Evolutionary conservation across 2,329 filamentous ascomycete genomes (phyloP).

Genomic region (Gyromitra esculenta): DNA sequence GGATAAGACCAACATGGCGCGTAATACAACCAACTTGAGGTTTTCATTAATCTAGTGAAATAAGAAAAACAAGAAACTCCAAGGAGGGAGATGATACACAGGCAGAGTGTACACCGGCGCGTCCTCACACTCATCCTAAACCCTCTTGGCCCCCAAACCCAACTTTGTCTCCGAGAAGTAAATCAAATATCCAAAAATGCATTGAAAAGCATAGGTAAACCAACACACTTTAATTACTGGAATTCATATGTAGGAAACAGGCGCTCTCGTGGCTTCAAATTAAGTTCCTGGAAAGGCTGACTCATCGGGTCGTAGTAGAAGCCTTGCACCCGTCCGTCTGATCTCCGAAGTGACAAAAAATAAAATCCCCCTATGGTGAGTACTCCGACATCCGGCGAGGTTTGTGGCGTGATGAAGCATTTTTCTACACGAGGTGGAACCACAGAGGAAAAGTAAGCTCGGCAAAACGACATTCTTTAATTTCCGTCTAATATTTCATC

Average conservation of each 20-base stretch:
- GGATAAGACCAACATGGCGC: neutral
- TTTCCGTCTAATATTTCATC: constrained; percentile 1
- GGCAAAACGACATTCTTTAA: constrained; percentile 24
- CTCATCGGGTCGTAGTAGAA: constrained; percentile 68
- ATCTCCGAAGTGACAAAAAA: constrained; percentile 64
- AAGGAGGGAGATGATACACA: constrained; percentile 6
- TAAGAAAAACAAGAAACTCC: neutral
- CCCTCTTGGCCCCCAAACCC: neutral
- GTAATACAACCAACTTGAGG: neutral
- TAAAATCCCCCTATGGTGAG: constrained; percentile 67
- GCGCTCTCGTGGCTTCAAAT: constrained; percentile 60
- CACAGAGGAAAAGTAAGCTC: constrained; percentile 43
- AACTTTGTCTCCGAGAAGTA: neutral
- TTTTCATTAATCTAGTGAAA: neutral
- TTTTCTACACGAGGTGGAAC: constrained; percentile 55
- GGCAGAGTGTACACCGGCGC: neutral
- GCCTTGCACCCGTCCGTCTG: constrained; percentile 64
- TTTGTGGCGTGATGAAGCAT: constrained; percentile 57
- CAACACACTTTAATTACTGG: constrained; percentile 46
- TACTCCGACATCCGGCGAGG: constrained; percentile 49
- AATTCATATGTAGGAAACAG: constrained; percentile 58
- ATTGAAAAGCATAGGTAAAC: neutral
- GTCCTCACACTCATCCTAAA: neutral
- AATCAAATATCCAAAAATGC: constrained; percentile 10
- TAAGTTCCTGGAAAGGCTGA: constrained; percentile 66